Evolutionary conservation across 2,329 filamentous ascomycete species (phyloP), one percentile per base, ranked within the genome.

Genomic region (Talaromyces sp.): DNA sequence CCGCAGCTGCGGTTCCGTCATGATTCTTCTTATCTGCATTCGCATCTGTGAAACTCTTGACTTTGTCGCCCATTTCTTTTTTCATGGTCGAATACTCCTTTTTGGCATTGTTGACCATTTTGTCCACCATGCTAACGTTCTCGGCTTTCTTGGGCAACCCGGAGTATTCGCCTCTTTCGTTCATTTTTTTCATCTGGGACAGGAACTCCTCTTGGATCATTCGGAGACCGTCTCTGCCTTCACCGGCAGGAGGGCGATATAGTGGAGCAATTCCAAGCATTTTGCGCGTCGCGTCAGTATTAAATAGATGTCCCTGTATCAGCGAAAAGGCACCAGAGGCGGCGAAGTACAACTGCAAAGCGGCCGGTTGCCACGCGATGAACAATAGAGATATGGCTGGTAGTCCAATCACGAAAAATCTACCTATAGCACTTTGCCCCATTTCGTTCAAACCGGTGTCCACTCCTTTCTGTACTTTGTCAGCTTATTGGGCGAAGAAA

Each of bases 311-410:
- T 4, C 81, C 72, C 75, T 88, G 86, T 22, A 72, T 43, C 19
- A 78, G 56, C 10, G 73, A 76, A 45, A 80, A 71, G 0, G 75
- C 3, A 66, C 79, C 77, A 3, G 75, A 78, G 13, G 74, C 69
- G 61, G 84, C 75, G 78, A 92, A 90, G 78, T 86, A 89, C 35
- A 90, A 72, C 72, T 90, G 87, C 2, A 90, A 74, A 22, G 80
- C 82, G 27, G 85, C 82, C 0, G 87, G 84, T 73, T 85, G 83
- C 67, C 78, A 84, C 13, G 78, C 70, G 61, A 87, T 87, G 72
- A 90, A 79, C 4, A 78, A 2, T 35, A 86, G 76, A 8, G 85
- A 81, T 1, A 89, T 39, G 7, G 75, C 67, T 1, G 89, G 88
- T 35, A 91, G 69, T 47, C 78, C 75, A 47, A 78, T 74, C 15